Percentiles rank a stretch among this genome's conserved stretches.
Conservation (phyloP, 306 rosid species). For the Fagus crenata region DNA sequence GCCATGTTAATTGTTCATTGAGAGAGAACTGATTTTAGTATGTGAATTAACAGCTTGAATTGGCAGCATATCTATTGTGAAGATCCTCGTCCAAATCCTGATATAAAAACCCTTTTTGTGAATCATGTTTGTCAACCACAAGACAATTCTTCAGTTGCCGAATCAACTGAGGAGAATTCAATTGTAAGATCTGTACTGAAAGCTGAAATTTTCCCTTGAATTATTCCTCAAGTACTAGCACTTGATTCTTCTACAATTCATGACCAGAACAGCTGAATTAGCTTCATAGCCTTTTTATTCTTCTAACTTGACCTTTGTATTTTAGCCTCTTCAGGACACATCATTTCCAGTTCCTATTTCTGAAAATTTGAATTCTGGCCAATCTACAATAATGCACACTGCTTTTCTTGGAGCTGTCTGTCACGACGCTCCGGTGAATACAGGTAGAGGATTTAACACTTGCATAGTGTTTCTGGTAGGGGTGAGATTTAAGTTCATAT, state of each 20-base stretch:
- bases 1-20: not conserved
- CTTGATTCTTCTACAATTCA: not conserved
- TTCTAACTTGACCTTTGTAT: not conserved
- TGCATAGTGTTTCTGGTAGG: not conserved
- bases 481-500: not conserved
- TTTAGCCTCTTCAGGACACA: not conserved
- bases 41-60: slow-evolving; percentile 32
- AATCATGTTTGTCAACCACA: slow-evolving; percentile 14
- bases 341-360: slow-evolving; percentile 1
- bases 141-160: not conserved
- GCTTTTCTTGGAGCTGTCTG: not conserved
- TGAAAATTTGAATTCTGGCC: not conserved
- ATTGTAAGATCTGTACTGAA: slow-evolving; percentile 6
- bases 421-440: not conserved
- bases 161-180: slow-evolving; percentile 9
- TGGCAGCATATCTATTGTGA: slow-evolving; percentile 22
- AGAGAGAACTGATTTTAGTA: slow-evolving; percentile 19
- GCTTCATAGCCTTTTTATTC: not conserved
- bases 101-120: slow-evolving; percentile 16
- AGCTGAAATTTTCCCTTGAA: not conserved
- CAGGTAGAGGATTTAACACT: slow-evolving; percentile 14
- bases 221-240: not conserved
- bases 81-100: slow-evolving; percentile 4
- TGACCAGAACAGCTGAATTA: not conserved
- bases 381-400: slow-evolving; percentile 11